Evolutionary conservation across 2,329 filamentous ascomycete species (phyloP), one percentile per base, ranked within the genome.

Genomic region (Rhinocladiella similis): DNA sequence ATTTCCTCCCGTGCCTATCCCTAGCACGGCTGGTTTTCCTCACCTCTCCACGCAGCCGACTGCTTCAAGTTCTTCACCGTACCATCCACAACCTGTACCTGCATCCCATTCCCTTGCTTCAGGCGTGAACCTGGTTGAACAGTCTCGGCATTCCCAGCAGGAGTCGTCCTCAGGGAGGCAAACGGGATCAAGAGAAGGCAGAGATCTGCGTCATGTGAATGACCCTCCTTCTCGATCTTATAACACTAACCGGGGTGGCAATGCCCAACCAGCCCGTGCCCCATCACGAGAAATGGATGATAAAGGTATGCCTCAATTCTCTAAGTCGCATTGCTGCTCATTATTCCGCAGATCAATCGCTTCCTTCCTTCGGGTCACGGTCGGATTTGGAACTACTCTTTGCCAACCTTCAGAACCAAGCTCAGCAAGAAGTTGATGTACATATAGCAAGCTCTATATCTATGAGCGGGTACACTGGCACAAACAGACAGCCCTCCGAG

Each of bases 281-380:
- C 6, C 20, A 39, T 36, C 41, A 18, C 53, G 45, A 25, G 36
- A 43, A 5, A 39, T 18, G n/a, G 56, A 53, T 38, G 56, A 53
- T n/a, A 51, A 54, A 25, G 56, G 59, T 62, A 52, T 9, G 51
- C 47, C 38, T n/a, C 35, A 27, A 33, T n/a, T 6, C 16, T 6
- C 18, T 25, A 9, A 13, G 7, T 18, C 9, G 22, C 42, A 27
- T 55, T 33, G 38, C 42, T 18, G 6, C 39, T 55, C 57, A 58
- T 50, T 25, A 19, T 47, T 20, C 22, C 25, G 36, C 45, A 61
- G 59, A 62, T 36, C 47, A 54, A 51, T 22, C 47, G 19, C 53
- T 62, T 47, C 59, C 59, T 4, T 62, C 59, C 25, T 62, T 62
- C 39, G 59, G 59, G 9, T 62, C 59, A 6, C 53, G 56, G 38